Base-by-base conservation (phyloP, 2,329 filamentous ascomycete species). In the Arthrinium phaeospermum region DNA sequence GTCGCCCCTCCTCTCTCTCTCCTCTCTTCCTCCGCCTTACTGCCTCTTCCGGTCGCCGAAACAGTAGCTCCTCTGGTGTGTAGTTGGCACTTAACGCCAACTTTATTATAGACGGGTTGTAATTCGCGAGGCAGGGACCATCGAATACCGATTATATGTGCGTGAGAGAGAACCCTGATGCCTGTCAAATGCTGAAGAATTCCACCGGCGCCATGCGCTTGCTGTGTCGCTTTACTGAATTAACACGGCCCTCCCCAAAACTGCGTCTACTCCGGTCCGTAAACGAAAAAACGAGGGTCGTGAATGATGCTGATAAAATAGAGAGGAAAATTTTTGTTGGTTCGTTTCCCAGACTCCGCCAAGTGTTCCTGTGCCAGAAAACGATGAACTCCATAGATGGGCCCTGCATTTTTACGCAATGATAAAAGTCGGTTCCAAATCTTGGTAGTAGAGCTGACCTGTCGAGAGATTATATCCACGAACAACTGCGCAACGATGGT, bases 231-330 rank as follows among this genome's bases (percentile, higher is more conserved):
- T 80, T 76, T 76, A 76, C 73, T 80, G 76, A 64, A 81, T 81
- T 79, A 81, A 79, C 76, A 80, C 74, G 77, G 75, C 72, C 30
- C 47, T 44, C 68, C 22, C 44, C 68, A 47, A 51, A 57, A 70
- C 46, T 70, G 67, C 69, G 46, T 70, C 71, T 79, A 77, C 75
- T 74, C 79, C 77, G 79, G 79, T 78, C 74, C 77, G 76, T 72
- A 69, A 64, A 77, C 79, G 72, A 74, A 79, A 78, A 73, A 81
- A 78, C 78, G 79, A 81, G 78, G 74, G 80, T 80, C 78, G 74
- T 80, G 77, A 79, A 79, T 74, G 75, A 70, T 70, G 68, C 68
- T 70, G 68, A 75, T 75, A 77, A 74, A 75, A 75, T 73, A 57
- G 68, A 51, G 34, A 70, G 49, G 46, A 51, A 51, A 44, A 27